phyloP scores from a whole-genome alignment of 345 rosid genomes.

The Citrus sp. region DNA sequence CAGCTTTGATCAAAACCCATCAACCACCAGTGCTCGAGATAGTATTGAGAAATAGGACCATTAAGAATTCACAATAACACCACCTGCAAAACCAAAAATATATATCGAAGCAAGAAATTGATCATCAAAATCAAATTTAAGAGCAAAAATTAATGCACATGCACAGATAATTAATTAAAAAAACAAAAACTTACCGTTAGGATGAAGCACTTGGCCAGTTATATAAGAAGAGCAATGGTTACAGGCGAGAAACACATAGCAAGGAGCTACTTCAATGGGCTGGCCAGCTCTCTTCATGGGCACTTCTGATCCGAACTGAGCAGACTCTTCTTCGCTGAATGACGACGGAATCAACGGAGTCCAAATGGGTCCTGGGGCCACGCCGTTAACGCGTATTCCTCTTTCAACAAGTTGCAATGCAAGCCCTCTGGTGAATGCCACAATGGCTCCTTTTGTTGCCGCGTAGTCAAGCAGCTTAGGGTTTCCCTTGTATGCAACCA shows the following conservation, averaged over 20 bases:
- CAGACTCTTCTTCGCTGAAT: slow-evolving; percentile 38
- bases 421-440: slow-evolving; percentile 64
- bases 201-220: slow-evolving; percentile 73
- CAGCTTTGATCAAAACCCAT: background rate
- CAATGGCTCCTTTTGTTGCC: slow-evolving; percentile 67
- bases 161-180: too few species aligned
- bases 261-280: slow-evolving; percentile 70
- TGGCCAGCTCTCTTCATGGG: slow-evolving; percentile 78
- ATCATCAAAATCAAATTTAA: background rate
- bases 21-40: background rate
- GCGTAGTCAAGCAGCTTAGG: slow-evolving; percentile 55
- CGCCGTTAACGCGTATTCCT: slow-evolving; percentile 70
- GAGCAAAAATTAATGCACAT: background rate
- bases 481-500: slow-evolving; percentile 53
- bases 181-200: slow-evolving; percentile 41
- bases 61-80: slow-evolving; percentile 42
- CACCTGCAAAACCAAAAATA: slow-evolving; percentile 30
- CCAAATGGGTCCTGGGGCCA: slow-evolving; percentile 81
- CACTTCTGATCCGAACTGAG: slow-evolving; percentile 45
- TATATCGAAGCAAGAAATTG: background rate
- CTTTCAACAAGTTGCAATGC: slow-evolving; percentile 56
- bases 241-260: slow-evolving; percentile 68
- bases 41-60: too few species aligned
- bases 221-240: slow-evolving; percentile 77
- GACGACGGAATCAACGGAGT: slow-evolving; percentile 71